phyloP scores from a whole-genome alignment of 441 rosid genomes.

The Mallotus japonicus region DNA sequence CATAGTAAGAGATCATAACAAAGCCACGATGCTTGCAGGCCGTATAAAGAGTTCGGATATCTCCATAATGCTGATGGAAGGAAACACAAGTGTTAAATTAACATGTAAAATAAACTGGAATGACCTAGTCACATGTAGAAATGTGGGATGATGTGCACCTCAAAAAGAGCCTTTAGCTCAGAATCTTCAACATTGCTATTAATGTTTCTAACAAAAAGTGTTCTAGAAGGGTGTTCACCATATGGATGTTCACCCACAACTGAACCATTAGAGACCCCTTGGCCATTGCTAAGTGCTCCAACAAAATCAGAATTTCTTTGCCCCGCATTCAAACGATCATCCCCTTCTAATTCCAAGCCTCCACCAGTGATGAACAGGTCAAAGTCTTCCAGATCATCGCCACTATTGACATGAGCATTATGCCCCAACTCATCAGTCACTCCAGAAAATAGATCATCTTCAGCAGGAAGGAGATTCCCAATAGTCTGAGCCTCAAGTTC shows the following conservation, averaged over 20 bases:
- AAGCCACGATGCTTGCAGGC: slow-evolving; percentile 63
- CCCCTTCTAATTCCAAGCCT: slow-evolving; percentile 74
- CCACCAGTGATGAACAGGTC: slow-evolving; percentile 70
- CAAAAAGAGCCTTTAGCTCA: slow-evolving; percentile 52
- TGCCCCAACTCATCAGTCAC: slow-evolving; percentile 47
- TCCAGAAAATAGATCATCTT: slow-evolving; percentile 76
- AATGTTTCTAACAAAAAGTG: slow-evolving; percentile 61
- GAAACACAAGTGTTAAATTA: slow-evolving; percentile 18
- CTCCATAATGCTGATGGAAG: slow-evolving; percentile 50
- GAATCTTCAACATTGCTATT: slow-evolving; percentile 57
- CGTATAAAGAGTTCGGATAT: slow-evolving; percentile 48
- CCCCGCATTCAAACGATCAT: slow-evolving; percentile 25
- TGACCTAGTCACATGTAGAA: not conserved
- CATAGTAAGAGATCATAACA: slow-evolving; percentile 61
- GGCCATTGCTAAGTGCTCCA: slow-evolving; percentile 18
- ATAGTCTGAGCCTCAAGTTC: slow-evolving; percentile 76
- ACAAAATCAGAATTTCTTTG: slow-evolving; percentile 33
- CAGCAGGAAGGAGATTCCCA: slow-evolving; percentile 74
- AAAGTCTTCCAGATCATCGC: slow-evolving; percentile 57
- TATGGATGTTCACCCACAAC: slow-evolving; percentile 42
- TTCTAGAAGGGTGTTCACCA: slow-evolving; percentile 60
- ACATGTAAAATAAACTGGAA: slow-evolving; percentile 6
- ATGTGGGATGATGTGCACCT: slow-evolving; percentile 35
- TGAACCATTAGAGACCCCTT: slow-evolving; percentile 35
- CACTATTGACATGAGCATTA: slow-evolving; percentile 22